These are phyloP conservation scores for Vaccinium myrtillus DNA, from an alignment of 148 eudicot genomes.

Conservation along the genomic window DNA sequence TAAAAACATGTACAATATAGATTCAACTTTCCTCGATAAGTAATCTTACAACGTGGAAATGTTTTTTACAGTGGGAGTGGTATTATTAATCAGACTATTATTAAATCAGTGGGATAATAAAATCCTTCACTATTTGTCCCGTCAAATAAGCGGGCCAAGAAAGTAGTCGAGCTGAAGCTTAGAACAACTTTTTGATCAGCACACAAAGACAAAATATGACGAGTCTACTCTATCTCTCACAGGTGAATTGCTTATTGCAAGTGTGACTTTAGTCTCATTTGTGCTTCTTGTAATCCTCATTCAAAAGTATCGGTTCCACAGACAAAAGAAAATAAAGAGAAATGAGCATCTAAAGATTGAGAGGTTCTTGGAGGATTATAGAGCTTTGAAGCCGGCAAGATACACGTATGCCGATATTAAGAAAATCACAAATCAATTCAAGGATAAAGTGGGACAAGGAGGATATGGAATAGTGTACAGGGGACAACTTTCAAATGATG, in stretches of 20 bases:
- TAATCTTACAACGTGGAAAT: no score
- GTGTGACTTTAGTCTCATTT: not conserved
- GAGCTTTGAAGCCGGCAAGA: constrained; percentile 24
- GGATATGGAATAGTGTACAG: constrained; percentile 32
- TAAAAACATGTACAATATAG: no score
- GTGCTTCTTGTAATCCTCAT: not conserved
- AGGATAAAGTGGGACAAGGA: constrained; percentile 24
- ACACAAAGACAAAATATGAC: not conserved
- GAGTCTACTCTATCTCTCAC: not conserved
- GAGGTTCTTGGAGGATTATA: constrained; percentile 28
- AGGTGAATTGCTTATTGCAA: not conserved
- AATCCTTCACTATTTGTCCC: no score
- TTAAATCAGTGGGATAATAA: no score
- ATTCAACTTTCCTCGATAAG: no score
- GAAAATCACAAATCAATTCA: constrained; percentile 17
- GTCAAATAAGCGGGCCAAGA: no score
- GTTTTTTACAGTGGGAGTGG: no score
- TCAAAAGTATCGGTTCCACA: not conserved
- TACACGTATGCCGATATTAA: constrained; percentile 24
- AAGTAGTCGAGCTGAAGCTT: no score
- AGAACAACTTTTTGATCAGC: not conserved
- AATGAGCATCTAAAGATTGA: constrained; percentile 13
- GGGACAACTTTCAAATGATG: constrained; percentile 30
- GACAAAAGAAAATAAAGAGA: constrained; percentile 15
- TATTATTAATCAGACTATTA: no score